phyloP scores from a whole-genome alignment of 2,329 filamentous ascomycete species.

The Curvularia sp. region DNA sequence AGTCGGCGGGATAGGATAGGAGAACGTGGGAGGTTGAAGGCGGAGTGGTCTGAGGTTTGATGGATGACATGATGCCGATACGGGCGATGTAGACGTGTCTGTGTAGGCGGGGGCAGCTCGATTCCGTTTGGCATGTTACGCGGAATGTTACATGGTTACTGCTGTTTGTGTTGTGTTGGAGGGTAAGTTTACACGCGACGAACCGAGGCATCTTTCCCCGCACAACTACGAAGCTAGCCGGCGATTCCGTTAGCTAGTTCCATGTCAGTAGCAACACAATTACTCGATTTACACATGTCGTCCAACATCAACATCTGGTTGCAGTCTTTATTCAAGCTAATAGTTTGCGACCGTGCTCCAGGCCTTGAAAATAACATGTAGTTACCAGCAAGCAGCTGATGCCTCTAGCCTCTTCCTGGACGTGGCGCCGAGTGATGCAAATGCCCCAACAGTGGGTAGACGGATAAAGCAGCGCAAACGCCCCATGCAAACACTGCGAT shows the following conservation, averaged over 20 bases:
- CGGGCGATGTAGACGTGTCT: background rate
- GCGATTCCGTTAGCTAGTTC: constrained; percentile 6
- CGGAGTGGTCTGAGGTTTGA: constrained; percentile 40
- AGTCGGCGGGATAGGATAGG: constrained; percentile 57
- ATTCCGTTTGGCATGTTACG: background rate
- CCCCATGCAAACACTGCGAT: constrained; percentile 30
- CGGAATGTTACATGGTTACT: constrained; percentile 19
- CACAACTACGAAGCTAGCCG: constrained; percentile 1
- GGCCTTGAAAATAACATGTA: background rate
- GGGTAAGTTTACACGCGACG: constrained; percentile 1
- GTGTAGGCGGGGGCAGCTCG: background rate
- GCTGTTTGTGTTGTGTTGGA: background rate
- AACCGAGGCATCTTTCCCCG: constrained; percentile 17
- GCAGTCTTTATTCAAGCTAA: background rate
- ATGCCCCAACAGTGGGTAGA: constrained; percentile 25
- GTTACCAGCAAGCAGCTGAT: background rate
- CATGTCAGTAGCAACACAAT: background rate
- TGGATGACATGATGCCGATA: constrained; percentile 29
- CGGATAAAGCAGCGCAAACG: constrained; percentile 28
- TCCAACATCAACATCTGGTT: background rate
- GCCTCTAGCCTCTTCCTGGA: background rate
- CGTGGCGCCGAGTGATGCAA: constrained; percentile 6
- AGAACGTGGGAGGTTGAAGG: constrained; percentile 45
- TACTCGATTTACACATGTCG: background rate
- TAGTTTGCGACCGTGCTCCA: background rate